Conservation (phyloP, 2,329 filamentous ascomycete species). For the Xylariaceae sp. region DNA sequence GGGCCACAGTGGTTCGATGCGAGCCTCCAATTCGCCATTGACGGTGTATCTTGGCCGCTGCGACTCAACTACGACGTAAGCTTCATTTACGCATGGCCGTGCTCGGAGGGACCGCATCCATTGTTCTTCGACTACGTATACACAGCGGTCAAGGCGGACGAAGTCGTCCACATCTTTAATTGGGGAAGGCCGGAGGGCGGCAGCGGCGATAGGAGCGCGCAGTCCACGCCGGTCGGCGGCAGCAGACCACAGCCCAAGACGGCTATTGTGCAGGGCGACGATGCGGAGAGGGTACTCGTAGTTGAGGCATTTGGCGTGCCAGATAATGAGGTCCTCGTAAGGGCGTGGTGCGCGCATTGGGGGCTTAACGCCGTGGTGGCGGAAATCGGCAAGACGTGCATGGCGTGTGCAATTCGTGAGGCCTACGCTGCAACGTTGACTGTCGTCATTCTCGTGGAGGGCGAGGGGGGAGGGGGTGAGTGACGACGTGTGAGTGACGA, state of each 20-base stretch:
- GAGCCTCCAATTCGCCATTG: constrained; percentile 59
- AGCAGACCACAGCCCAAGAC: constrained; percentile 11
- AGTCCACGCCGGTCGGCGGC: constrained; percentile 13
- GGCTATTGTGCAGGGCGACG: constrained; percentile 17
- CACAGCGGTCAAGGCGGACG: constrained; percentile 55
- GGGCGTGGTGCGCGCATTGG: constrained; percentile 75
- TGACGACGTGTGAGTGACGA: constrained; percentile 3
- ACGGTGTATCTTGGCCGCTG: constrained; percentile 60
- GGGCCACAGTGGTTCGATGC: constrained; percentile 54
- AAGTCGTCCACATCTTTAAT: constrained; percentile 60
- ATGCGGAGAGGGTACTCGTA: constrained; percentile 63
- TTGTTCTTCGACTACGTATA: constrained; percentile 70
- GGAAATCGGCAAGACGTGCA: constrained; percentile 64
- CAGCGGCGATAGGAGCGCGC: constrained; percentile 16
- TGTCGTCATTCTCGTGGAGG: constrained; percentile 65
- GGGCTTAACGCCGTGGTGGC: constrained; percentile 68
- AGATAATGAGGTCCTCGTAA: constrained; percentile 72
- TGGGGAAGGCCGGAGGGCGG: constrained; percentile 48
- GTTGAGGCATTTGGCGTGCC: constrained; percentile 68
- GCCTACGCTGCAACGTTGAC: constrained; percentile 70
- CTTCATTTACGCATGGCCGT: constrained; percentile 64
- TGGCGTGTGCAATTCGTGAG: constrained; percentile 70
- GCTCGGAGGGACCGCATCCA: constrained; percentile 59
- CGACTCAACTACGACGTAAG: constrained; percentile 59
- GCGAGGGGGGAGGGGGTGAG: constrained; percentile 35